These are phyloP conservation scores for Tribonema minus DNA, from an alignment of 108 stramenopile genomes.

Conservation along the genomic window DNA sequence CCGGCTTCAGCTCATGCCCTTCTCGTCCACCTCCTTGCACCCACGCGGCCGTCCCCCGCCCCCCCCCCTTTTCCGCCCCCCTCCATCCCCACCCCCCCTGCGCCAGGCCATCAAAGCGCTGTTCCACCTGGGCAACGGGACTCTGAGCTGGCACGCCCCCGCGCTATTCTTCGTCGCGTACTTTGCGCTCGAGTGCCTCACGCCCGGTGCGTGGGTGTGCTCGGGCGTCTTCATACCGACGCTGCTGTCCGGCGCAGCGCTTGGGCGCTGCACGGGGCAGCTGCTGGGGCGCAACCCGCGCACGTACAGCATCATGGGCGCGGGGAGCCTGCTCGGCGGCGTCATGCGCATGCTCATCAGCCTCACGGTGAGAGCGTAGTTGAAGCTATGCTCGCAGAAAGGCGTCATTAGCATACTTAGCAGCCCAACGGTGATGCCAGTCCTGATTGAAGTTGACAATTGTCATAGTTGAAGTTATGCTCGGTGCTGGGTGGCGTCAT, in stretches of 20 bases:
- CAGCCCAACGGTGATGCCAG: no score
- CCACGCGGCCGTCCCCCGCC: no score
- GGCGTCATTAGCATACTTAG: no score
- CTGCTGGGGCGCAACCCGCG: conserved; percentile 42
- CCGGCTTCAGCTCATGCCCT: no score
- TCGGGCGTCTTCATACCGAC: conserved; percentile 54
- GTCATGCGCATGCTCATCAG: conserved; percentile 54
- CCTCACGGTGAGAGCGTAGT: conserved; percentile 40
- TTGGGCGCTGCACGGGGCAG: conserved; percentile 38
- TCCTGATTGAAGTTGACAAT: no score
- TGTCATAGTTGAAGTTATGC: no score
- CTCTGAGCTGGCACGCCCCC: conserved; percentile 5
- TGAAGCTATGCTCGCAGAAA: no score
- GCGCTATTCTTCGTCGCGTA: conserved; percentile 44
- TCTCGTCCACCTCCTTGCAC: no score
- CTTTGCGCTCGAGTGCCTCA: conserved; percentile 50
- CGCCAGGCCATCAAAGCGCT: conserved; percentile 27
- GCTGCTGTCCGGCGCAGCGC: conserved; percentile 51
- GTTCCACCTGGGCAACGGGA: conserved; percentile 17
- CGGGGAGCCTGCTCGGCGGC: conserved; percentile 50
- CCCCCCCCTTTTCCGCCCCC: no score
- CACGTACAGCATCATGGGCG: conserved; percentile 52
- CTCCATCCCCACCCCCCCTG: no score
- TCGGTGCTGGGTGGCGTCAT: conserved; percentile 54
- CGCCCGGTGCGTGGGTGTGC: conserved; percentile 46